These are phyloP conservation scores for Cucurbita ficifolia DNA, from an alignment of 306 rosid genomes.

Conservation along the genomic window DNA sequence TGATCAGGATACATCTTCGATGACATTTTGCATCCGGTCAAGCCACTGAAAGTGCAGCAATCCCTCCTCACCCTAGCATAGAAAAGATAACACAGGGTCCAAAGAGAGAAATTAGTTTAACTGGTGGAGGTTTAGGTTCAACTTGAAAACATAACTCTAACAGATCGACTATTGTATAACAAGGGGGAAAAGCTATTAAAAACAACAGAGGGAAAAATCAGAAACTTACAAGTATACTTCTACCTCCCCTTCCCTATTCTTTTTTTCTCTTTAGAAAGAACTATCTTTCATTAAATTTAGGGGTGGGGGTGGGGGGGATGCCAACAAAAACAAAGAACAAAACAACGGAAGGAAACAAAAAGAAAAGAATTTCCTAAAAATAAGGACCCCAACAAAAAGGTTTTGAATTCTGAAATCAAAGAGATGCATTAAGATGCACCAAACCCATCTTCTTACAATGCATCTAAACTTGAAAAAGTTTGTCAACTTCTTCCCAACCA, in stretches of 20 bases:
- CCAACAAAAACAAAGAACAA: background rate
- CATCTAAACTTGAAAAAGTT: background rate
- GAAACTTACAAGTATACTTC: background rate
- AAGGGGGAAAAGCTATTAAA: background rate
- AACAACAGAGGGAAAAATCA: background rate
- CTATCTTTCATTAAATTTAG: background rate
- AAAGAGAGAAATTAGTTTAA: background rate
- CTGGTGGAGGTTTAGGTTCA: background rate
- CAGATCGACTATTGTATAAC: background rate
- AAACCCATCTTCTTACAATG: background rate
- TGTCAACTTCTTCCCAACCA: background rate
- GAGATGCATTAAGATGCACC: background rate
- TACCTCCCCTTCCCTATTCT: background rate
- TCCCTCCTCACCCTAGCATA: slow-evolving; percentile 79
- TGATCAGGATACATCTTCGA: slow-evolving; percentile 82
- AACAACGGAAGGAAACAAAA: background rate
- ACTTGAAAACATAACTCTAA: background rate
- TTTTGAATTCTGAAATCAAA: too few species aligned
- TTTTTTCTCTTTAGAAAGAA: background rate
- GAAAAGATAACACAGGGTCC: slow-evolving; percentile 2
- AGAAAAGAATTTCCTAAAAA: background rate
- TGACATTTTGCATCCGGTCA: slow-evolving; percentile 58
- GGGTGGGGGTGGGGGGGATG: background rate
- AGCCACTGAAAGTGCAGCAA: slow-evolving; percentile 88
- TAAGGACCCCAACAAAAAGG: background rate